These are phyloP conservation scores for Zelopaecilomyces penicillatus DNA, from an alignment of 2,329 filamentous ascomycete species.

Conservation along the genomic window DNA sequence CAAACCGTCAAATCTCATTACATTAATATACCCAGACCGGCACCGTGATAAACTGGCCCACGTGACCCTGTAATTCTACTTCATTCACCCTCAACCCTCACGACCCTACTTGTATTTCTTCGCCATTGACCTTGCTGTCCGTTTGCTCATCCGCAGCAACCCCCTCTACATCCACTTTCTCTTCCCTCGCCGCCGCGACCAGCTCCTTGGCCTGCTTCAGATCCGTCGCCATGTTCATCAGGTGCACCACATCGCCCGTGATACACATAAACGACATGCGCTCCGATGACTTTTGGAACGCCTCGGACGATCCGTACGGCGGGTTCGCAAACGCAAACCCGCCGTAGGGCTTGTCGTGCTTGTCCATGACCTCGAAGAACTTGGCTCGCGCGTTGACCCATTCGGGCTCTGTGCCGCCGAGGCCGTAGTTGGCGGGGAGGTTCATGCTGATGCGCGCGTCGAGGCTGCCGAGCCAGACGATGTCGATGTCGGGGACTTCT, in stretches of 20 bases:
- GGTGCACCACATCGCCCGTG: constrained; percentile 17
- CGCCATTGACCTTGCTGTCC: no score
- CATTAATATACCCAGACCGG: no score
- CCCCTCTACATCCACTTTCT: constrained; percentile 1
- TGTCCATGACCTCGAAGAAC: constrained; percentile 31
- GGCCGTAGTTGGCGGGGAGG: constrained; percentile 23
- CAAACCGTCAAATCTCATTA: no score
- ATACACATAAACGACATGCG: constrained; percentile 17
- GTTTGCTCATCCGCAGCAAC: background rate
- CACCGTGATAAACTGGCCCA: no score
- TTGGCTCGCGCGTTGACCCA: constrained; percentile 30
- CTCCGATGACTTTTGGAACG: constrained; percentile 16
- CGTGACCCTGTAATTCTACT: no score
- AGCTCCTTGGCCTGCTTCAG: constrained; percentile 10
- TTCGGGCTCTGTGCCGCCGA: constrained; percentile 29
- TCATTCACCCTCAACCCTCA: no score
- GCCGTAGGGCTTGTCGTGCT: constrained; percentile 36
- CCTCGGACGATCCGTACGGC: constrained; percentile 17
- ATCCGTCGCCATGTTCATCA: constrained; percentile 14
- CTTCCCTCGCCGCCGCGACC: constrained; percentile 2
- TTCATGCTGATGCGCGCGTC: constrained; percentile 38
- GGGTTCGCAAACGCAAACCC: constrained; percentile 23
- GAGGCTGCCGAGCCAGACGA: constrained; percentile 38
- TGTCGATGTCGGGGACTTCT: constrained; percentile 35
- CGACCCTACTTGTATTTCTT: no score